A percentile compares a stretch with the other conserved stretches of the same genome.
Conservation (phyloP, 2,329 filamentous ascomycete genomes). For the Xylariaceae sp. region DNA sequence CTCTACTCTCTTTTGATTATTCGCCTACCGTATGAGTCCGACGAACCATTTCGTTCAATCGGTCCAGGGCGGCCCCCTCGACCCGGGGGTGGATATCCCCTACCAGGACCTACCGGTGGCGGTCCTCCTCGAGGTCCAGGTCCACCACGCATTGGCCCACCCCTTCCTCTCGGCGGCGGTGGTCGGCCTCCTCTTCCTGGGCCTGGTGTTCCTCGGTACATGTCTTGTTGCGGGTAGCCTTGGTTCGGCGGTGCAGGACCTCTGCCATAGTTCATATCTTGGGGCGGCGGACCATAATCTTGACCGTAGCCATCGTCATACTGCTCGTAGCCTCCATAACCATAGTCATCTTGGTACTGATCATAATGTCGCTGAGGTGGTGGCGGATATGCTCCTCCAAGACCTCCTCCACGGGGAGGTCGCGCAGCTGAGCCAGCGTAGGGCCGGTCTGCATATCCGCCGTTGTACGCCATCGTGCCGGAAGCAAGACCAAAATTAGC, state of each 20-base stretch:
- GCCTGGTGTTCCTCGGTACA: slow-evolving; percentile 49
- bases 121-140: slow-evolving; percentile 36
- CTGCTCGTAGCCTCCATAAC: slow-evolving; percentile 50
- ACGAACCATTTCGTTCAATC: slow-evolving; percentile 45
- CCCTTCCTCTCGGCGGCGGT: slow-evolving; percentile 52
- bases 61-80: slow-evolving; percentile 44
- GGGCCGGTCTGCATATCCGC: slow-evolving; percentile 53
- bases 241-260: slow-evolving; percentile 47
- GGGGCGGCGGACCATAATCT: slow-evolving; percentile 47
- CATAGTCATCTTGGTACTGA: slow-evolving; percentile 53
- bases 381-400: slow-evolving; percentile 36
- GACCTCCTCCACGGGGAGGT: slow-evolving; percentile 38
- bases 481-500: slow-evolving; percentile 1
- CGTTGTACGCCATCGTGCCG: slow-evolving; percentile 57
- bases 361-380: slow-evolving; percentile 47
- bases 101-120: slow-evolving; percentile 18
- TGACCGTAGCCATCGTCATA: slow-evolving; percentile 50
- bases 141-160: slow-evolving; percentile 52
- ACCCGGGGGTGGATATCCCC: slow-evolving; percentile 25
- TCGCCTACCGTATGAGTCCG: slow-evolving; percentile 44
- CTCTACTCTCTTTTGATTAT: not conserved
- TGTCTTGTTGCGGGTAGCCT: slow-evolving; percentile 51
- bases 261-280: slow-evolving; percentile 54
- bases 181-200: slow-evolving; percentile 49
- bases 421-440: slow-evolving; percentile 55